Base-by-base conservation (phyloP, 495 filamentous ascomycete genomes). In the Hypomontagnella monticulosa region DNA sequence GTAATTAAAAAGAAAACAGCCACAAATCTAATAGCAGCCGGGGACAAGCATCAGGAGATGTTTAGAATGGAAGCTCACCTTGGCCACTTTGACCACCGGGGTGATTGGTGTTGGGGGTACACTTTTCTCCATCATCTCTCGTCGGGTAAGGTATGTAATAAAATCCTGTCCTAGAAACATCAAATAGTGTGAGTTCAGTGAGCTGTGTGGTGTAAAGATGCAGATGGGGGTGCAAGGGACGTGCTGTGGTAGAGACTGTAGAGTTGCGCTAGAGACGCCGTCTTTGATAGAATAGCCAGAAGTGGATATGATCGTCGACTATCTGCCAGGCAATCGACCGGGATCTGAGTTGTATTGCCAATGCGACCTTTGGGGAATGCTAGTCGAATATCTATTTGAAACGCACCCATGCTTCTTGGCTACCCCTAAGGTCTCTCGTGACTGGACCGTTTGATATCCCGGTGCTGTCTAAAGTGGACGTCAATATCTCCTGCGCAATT, bases 1-100 rank as follows among this genome's bases (percentile, higher is more conserved):
- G 67, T 76, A 79, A 77, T 77, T 73, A 73, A 65, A 75, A 66
- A 46, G 27, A 49, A 58, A 41, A 53, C 15, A 65, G 44, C 61
- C 37, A 47, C 36, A 36, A 47, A 48, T 43, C 43, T 27, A 50
- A 54, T 34, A 69, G 32, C 55, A 55, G 8, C 49, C 42, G 43
- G 54, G 34, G 30, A 53, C 32, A 44, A 38, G 23, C 15, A 23
- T 53, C 18, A 44, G 37, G 11, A 43, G 46, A n/a, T n/a, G n/a
- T n/a, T n/a, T n/a, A n/a, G 23, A 27, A 27, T 27, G 23, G 23
- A 27, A 27, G 23, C 23, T 27, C 23, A 27, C 23, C 23, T 27
- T 27, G 23, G 6, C 23, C 23, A 27, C 23, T 27, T 6, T 27
- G 23, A 27, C 23, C 23, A 27, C 23, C 15, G 34, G 16, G 41